These are phyloP conservation scores for Sicyos baderoa DNA, from an alignment of 306 rosid species.

Conservation along the genomic window DNA sequence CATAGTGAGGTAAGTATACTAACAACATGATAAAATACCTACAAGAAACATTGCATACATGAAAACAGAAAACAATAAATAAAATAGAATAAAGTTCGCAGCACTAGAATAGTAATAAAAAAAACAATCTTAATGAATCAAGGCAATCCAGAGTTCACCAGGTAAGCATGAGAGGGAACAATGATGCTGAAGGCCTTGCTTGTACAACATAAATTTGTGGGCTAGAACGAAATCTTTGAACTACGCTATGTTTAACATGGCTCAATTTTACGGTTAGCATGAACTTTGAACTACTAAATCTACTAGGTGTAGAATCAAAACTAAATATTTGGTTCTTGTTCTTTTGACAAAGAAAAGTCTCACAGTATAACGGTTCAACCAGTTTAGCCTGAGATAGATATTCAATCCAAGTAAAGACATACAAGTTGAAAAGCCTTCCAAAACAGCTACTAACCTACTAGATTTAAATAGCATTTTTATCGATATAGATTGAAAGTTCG, in stretches of 20 bases:
- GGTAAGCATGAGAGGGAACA: constrained; percentile 8
- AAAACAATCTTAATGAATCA: not conserved
- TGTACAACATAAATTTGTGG: not conserved
- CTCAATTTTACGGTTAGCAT: constrained; percentile 5
- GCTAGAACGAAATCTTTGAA: not conserved
- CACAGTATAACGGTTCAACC: not conserved
- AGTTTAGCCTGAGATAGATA: not conserved
- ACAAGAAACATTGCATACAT: not conserved
- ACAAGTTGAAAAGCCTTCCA: not conserved
- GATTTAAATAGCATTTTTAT: not conserved
- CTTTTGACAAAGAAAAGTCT: not conserved
- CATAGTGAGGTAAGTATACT: not conserved
- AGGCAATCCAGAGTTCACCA: constrained; percentile 9
- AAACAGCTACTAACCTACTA: not conserved
- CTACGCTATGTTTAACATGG: not conserved
- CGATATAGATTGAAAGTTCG: not conserved
- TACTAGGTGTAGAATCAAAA: constrained; percentile 3
- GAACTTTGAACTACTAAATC: constrained; percentile 1
- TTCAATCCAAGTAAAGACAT: not conserved
- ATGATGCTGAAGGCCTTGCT: not conserved
- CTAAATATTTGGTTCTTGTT: not conserved
- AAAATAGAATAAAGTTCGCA: not conserved
- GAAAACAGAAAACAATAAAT: not conserved
- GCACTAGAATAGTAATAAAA: not conserved
- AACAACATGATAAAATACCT: not conserved